phyloP scores from a whole-genome alignment of 1,284 basidiomycete genomes.

The Austroboletus olivaceoglutinosus region DNA sequence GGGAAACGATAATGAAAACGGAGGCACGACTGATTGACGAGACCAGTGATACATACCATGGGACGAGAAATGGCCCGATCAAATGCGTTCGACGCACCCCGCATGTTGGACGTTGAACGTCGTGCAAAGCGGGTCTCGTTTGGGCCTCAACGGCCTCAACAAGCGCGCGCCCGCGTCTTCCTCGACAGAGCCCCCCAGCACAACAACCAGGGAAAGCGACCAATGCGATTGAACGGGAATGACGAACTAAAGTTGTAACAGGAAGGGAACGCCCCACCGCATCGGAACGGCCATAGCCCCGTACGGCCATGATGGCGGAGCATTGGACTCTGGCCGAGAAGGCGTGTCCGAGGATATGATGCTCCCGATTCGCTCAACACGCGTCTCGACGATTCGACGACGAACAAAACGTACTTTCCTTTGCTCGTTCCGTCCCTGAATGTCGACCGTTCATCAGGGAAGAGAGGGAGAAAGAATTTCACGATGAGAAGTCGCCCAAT shows the following conservation, averaged over 20 bases:
- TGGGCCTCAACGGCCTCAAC: neutral
- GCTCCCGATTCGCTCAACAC: neutral
- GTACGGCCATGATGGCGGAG: neutral
- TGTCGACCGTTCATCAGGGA: neutral
- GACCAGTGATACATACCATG: neutral
- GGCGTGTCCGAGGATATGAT: conserved; percentile 5
- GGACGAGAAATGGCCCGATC: neutral
- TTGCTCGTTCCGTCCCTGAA: neutral
- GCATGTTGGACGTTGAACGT: no score
- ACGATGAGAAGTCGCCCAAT: neutral
- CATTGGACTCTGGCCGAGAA: neutral
- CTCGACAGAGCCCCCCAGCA: neutral
- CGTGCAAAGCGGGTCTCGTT: no score
- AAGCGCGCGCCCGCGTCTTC: neutral
- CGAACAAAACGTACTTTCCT: neutral
- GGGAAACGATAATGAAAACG: neutral
- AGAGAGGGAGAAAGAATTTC: neutral
- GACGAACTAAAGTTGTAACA: neutral
- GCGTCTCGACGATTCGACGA: no score
- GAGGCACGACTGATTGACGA: neutral
- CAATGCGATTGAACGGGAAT: neutral
- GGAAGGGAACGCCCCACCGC: neutral
- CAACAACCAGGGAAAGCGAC: neutral
- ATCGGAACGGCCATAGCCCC: conserved; percentile 1
- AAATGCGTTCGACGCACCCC: neutral